Percentiles rank a stretch among this genome's conserved stretches.
These are phyloP conservation scores for Penicillium psychrosexuale DNA, from an alignment of 2,329 filamentous ascomycete genomes.

Conservation along the genomic window DNA sequence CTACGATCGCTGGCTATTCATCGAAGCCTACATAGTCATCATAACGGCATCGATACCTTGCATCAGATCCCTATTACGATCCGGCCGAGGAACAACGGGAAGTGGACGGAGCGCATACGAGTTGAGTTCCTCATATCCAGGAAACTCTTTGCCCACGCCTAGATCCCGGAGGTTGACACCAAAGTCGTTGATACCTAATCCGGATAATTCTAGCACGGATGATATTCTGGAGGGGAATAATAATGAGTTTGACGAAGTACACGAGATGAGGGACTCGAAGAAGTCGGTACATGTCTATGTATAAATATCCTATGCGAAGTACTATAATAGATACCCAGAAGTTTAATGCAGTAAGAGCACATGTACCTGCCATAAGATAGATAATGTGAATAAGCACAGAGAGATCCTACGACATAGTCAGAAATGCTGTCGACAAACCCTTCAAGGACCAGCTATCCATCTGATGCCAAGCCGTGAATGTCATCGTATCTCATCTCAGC, in stretches of 20 bases:
- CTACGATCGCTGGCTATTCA: slow-evolving; percentile 29
- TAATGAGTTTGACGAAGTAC: neutral
- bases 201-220: slow-evolving; percentile 12
- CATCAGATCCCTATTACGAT: slow-evolving; percentile 24
- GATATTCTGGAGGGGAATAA: neutral
- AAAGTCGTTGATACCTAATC: slow-evolving; percentile 9
- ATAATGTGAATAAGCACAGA: no score
- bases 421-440: no score
- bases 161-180: slow-evolving; percentile 8
- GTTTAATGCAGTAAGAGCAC: no score
- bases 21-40: slow-evolving; percentile 32
- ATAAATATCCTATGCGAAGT: neutral
- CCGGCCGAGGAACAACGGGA: neutral
- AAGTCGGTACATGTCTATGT: neutral
- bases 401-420: no score
- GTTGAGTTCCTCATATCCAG: slow-evolving; percentile 10
- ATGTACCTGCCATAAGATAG: no score
- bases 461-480: no score
- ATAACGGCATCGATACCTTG: slow-evolving; percentile 32
- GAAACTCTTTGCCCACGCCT: neutral
- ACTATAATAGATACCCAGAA: no score
- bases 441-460: no score
- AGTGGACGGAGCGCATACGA: slow-evolving; percentile 13
- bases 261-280: neutral
- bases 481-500: no score